Evolutionary conservation across 2,329 filamentous ascomycete species (phyloP), one percentile per base, ranked within the genome.

Genomic region (Cordyceps cicadae): DNA sequence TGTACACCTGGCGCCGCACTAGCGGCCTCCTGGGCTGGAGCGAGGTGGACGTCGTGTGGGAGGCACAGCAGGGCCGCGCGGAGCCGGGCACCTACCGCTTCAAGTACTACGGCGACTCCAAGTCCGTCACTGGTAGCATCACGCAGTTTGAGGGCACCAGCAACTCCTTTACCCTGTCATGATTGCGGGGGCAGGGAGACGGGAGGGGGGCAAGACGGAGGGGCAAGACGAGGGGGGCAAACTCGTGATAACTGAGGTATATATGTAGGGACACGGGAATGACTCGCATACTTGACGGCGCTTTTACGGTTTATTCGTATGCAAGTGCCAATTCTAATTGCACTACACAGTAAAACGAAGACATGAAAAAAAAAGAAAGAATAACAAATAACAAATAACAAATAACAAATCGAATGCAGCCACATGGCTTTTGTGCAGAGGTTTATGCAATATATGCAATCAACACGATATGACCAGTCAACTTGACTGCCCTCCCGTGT

Each of bases 91-190:
- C 81, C 53, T 97, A 96, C 74, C 79, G 92, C 26, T 74, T 96
- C 51, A 84, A 80, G 75, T 97, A 97, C 70, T 93, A 87, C 73
- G 93, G 93, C 0, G 92, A 97, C 74, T 79, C 84, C 3, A 97
- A 92, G 81, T 78, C 78, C 6, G 66, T 86, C 12, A 69, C 82
- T 32, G 83, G 79, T 1, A 86, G 68, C 1, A 85, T 94, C 45
- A 82, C 76, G 45, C 71, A 81, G 3, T 94, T 96, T 75, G 83
- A 89, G 65, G 90, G 89, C 0, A 78, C 78, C 9, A 89, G 87
- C 68, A 77, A 78, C 53, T 72, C 72, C 57, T 88, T 87, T 48
- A 59, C 61, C 32, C 56, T 66, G 5, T 55, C 61, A 11, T 62
- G 37, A 49, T 17, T 21, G 37, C 34, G 21, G 39, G 11, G 19